These are phyloP conservation scores for Trematosphaeria pertusa DNA, from an alignment of 2,329 filamentous ascomycete genomes.

Conservation along the genomic window DNA sequence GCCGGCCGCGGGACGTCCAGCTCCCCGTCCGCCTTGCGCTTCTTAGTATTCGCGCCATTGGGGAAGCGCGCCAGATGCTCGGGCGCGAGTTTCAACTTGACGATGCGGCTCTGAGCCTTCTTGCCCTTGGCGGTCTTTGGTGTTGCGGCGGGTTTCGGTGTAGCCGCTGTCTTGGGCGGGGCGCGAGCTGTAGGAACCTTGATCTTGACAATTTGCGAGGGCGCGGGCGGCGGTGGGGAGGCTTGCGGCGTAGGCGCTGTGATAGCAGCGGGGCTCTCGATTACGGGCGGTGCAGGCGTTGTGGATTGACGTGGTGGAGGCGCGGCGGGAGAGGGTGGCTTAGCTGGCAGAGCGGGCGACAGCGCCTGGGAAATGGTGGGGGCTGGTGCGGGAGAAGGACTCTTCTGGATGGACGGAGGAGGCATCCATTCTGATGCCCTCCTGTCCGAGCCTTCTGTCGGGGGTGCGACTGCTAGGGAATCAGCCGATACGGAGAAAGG, in stretches of 20 bases:
- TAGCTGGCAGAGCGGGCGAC: constrained; percentile 6
- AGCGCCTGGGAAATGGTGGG: constrained; percentile 9
- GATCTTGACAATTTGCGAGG: constrained; percentile 38
- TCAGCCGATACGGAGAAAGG: too few relatives aligned
- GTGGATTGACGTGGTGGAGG: constrained; percentile 13
- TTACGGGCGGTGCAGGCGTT: constrained; percentile 14
- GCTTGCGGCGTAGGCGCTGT: constrained; percentile 16
- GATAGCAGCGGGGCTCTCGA: constrained; percentile 25
- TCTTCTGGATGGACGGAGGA: neutral
- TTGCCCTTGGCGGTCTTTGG: constrained; percentile 20
- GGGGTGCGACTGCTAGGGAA: too few relatives aligned
- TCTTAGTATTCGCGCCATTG: constrained; percentile 24
- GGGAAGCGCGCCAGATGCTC: constrained; percentile 11
- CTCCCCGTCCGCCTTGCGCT: constrained; percentile 26
- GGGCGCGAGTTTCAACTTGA: constrained; percentile 31
- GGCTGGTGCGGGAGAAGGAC: constrained; percentile 4
- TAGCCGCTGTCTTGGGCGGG: constrained; percentile 12
- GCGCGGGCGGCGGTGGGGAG: constrained; percentile 29
- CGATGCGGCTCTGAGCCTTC: constrained; percentile 27
- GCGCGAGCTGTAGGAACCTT: constrained; percentile 15
- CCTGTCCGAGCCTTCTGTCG: neutral
- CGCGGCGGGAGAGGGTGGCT: constrained; percentile 15
- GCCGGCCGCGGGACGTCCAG: constrained; percentile 24
- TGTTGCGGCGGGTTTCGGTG: constrained; percentile 13
- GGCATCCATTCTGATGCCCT: neutral